Evolutionary conservation across 768 basidiomycete genomes (phyloP), one percentile per base, ranked within the genome.

Genomic region (Lactarius quietus): DNA sequence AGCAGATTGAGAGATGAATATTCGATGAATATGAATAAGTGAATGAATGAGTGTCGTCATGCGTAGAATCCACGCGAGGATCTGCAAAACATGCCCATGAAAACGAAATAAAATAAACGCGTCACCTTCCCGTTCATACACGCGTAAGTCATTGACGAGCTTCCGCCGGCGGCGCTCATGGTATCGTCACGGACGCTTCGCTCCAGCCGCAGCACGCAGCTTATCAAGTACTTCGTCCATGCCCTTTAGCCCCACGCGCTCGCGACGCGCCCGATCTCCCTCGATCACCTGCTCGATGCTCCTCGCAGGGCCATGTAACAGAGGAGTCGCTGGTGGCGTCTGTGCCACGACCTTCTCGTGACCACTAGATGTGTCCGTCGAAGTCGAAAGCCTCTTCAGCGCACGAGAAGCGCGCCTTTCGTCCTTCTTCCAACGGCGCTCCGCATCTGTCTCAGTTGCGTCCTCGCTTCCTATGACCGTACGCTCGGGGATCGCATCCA

Each of bases 221-320:
- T 62, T 61, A 45, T 70, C 67, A 18, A 70, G 64, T 36, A 68
- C 60, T 58, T 70, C 63, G 9, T 70, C 69, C 67, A 70, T 68
- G 53, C 67, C 69, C 48, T 64, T 66, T 33, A 62, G 51, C 61
- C 65, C 65, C 15, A 66, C 41, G 15, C 61, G 65, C 14, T 66
- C 68, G 8, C 60, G 61, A 41, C 68, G 68, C 29, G 57, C 20
- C 17, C 65, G 59, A 33, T 69, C 68, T 10, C 43, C 54, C 9
- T 69, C 66, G 0, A 70, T 70, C 53, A 70, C 64, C 61, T 70
- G 69, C 55, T 65, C 69, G 18, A 70, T 70, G 59, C 68, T 62
- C 57, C 56, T 29, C 10, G 64, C 29, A 18, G 61, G 69, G n/a
- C 61, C 64, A 8, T 56, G 64, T 20, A n/a, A 6, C 28, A 51